Evolutionary conservation across 495 filamentous ascomycete genomes (phyloP).

Genomic region (Daldinia decipiens): DNA sequence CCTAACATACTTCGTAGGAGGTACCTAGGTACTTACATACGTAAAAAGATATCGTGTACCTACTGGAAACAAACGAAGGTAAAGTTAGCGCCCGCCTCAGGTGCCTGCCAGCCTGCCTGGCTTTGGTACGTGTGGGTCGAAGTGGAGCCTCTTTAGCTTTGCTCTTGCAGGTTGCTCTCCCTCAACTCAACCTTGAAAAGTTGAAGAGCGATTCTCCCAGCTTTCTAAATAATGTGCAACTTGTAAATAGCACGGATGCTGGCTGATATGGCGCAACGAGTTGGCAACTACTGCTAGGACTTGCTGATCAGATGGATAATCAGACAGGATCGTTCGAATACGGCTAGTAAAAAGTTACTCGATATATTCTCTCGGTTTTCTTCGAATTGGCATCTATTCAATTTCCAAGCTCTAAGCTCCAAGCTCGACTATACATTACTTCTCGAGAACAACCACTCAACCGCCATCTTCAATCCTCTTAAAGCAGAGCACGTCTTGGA

Average conservation of each 20-base stretch:
- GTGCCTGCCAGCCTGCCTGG: no score
- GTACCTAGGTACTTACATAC: neutral
- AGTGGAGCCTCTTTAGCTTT: constrained; percentile 1
- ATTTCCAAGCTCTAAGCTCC: neutral
- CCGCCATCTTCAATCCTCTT: neutral
- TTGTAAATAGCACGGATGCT: constrained; percentile 1
- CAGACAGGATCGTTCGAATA: constrained; percentile 6
- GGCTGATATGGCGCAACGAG: neutral
- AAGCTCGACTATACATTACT: neutral
- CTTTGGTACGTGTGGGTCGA: neutral
- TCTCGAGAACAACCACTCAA: neutral
- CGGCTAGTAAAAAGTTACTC: constrained; percentile 5
- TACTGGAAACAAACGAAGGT: neutral
- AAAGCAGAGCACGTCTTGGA: no score
- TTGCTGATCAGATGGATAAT: constrained; percentile 13
- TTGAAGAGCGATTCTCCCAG: neutral
- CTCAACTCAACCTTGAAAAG: neutral
- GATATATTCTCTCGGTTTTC: neutral
- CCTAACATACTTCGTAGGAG: no score
- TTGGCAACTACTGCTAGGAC: neutral
- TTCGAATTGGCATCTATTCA: neutral
- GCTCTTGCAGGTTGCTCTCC: no score
- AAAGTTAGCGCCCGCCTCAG: neutral
- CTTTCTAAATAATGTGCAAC: neutral
- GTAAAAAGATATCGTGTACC: neutral